Percentiles rank a stretch among this genome's conserved stretches.
Evolutionary conservation across 805 yeast species (phyloP).

Genomic region (baker's yeast (Saccharomyces cerevisiae)): DNA sequence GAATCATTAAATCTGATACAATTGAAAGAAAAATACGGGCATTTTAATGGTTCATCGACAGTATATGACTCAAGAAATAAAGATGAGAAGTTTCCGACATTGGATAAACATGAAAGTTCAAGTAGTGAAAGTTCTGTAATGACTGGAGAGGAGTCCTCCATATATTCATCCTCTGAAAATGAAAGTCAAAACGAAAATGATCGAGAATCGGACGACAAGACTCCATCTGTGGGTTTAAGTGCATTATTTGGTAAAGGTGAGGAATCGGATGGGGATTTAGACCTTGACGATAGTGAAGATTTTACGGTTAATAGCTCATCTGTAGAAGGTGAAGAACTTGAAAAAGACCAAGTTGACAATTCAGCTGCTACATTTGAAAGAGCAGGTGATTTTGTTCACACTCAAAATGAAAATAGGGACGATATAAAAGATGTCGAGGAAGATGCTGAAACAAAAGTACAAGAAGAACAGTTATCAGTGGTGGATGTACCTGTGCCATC

Average conservation of each 20-base stretch:
- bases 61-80: slow-evolving; percentile 1
- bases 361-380: slow-evolving; percentile 18
- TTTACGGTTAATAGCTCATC: slow-evolving; percentile 4
- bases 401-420: slow-evolving; percentile 9
- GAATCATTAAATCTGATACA: slow-evolving; percentile 36
- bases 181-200: slow-evolving; percentile 5
- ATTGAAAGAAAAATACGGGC: slow-evolving; percentile 36
- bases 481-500: slow-evolving; percentile 75
- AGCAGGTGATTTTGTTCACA: slow-evolving; percentile 16
- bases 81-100: neutral
- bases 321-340: neutral
- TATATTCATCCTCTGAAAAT: slow-evolving; percentile 8
- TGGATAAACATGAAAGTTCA: neutral
- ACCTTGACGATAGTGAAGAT: slow-evolving; percentile 6
- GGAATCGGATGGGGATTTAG: slow-evolving; percentile 1
- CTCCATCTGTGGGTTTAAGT: neutral
- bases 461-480: slow-evolving; percentile 32
- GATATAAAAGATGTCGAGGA: slow-evolving; percentile 10
- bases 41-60: slow-evolving; percentile 5
- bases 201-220: neutral
- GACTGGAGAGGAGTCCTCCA: slow-evolving; percentile 19
- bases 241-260: slow-evolving; percentile 7
- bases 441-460: slow-evolving; percentile 5
- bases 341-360: neutral
- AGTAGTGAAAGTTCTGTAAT: slow-evolving; percentile 1